Conservation (phyloP, 805 yeast genomes). For the Nematodospora valgi region DNA sequence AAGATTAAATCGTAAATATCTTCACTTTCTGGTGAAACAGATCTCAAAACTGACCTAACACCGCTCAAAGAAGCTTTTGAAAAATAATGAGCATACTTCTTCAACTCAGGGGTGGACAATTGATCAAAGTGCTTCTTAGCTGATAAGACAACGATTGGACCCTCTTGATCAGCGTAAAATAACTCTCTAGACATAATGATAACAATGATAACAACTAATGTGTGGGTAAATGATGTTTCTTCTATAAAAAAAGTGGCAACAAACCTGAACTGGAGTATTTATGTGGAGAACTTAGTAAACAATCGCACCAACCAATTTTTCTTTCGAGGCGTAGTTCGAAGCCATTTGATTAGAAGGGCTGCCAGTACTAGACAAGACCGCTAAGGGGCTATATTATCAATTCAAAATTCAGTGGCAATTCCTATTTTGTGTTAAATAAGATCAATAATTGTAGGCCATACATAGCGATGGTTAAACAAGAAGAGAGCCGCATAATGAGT, state of each 20-base stretch:
- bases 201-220: not conserved
- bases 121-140: conserved; percentile 69
- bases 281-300: no score
- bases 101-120: conserved; percentile 55
- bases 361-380: no score
- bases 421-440: no score
- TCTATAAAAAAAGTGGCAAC: no score
- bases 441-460: no score
- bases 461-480: no score
- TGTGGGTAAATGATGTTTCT: no score
- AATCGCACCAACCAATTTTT: not conserved
- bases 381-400: no score
- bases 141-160: conserved; percentile 45
- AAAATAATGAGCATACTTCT: conserved; percentile 73
- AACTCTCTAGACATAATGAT: conserved; percentile 14
- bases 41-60: conserved; percentile 71
- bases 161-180: conserved; percentile 37
- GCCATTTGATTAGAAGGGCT: not conserved
- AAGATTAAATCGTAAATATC: conserved; percentile 67
- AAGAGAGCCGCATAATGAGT: not conserved
- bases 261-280: no score
- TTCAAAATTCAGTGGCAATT: no score
- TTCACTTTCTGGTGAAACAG: conserved; percentile 82
- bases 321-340: no score
- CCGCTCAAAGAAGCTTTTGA: conserved; percentile 85